Conservation (phyloP, 176 grass and related monocot genomes). For the Triticum aestivum region DNA sequence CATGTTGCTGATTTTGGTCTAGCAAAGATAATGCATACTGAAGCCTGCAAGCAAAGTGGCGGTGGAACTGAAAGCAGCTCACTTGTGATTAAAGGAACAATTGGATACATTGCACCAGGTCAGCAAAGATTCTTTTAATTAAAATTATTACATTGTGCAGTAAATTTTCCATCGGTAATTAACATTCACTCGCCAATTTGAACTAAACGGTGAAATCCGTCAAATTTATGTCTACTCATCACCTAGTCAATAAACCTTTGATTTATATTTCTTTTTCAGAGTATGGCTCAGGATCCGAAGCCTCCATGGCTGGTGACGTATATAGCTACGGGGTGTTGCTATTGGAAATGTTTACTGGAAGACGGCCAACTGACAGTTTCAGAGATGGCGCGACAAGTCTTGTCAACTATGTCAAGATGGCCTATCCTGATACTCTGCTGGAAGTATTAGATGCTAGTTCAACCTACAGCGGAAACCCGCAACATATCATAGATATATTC, state of each 20-base stretch:
- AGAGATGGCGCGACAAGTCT: conserved; percentile 12
- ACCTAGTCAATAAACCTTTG: not conserved
- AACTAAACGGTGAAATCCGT: not conserved
- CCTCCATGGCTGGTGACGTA: conserved; percentile 25
- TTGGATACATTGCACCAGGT: not conserved
- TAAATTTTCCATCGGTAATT: not conserved
- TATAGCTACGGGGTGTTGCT: conserved; percentile 9
- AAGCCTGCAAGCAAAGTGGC: not conserved
- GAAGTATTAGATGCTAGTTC: conserved; percentile 31
- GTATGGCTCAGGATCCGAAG: conserved; percentile 34
- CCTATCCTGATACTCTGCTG: not conserved
- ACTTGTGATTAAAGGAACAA: not conserved
- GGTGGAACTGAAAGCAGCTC: not conserved
- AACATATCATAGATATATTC: conserved; percentile 1
- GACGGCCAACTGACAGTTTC: conserved; percentile 17
- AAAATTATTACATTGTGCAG: not conserved
- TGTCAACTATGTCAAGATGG: conserved; percentile 7
- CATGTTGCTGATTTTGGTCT: not conserved
- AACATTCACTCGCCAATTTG: not conserved
- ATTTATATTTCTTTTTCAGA: conserved; percentile 13
- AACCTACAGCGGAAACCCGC: not conserved
- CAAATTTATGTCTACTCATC: not conserved
- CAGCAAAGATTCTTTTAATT: not conserved
- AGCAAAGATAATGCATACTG: not conserved
- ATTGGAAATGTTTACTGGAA: conserved; percentile 49